These are phyloP conservation scores for Globisporangium viniferum DNA, from an alignment of 352 stramenopile species.

Conservation along the genomic window DNA sequence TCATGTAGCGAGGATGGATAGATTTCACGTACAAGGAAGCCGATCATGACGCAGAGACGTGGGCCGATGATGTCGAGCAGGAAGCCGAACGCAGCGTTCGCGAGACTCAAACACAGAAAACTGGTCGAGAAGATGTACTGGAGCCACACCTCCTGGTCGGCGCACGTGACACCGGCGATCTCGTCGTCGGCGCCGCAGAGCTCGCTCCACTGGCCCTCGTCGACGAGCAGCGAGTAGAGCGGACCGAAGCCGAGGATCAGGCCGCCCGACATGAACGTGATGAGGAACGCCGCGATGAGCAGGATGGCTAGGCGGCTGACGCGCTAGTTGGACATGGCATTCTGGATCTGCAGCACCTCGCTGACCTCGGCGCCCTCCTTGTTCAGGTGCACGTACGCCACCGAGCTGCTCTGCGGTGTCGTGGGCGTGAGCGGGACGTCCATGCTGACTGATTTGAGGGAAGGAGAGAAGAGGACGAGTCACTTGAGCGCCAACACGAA, in stretches of 20 bases:
- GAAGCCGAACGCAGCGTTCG: slow-evolving; percentile 44
- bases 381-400: background rate
- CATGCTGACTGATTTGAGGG: background rate
- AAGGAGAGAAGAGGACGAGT: background rate
- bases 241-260: slow-evolving; percentile 50
- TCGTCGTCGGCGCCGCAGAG: slow-evolving; percentile 24
- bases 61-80: slow-evolving; percentile 44
- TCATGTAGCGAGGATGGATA: too few relatives aligned
- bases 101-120: slow-evolving; percentile 45
- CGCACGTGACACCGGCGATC: slow-evolving; percentile 30
- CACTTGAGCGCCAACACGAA: background rate
- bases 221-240: slow-evolving; percentile 46
- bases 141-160: slow-evolving; percentile 39
- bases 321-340: slow-evolving; percentile 28
- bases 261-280: slow-evolving; percentile 36
- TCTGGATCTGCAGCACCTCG: slow-evolving; percentile 17
- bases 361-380: background rate
- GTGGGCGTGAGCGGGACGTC: background rate
- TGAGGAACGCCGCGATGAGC: slow-evolving; percentile 24
- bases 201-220: slow-evolving; percentile 45
- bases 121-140: slow-evolving; percentile 53
- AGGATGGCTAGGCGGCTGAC: slow-evolving; percentile 21
- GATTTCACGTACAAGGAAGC: slow-evolving; percentile 16
- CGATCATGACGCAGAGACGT: slow-evolving; percentile 29
- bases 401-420: background rate